Evolutionary conservation across 495 filamentous ascomycete genomes (phyloP).

Genomic region (Penicillium samsonianum): DNA sequence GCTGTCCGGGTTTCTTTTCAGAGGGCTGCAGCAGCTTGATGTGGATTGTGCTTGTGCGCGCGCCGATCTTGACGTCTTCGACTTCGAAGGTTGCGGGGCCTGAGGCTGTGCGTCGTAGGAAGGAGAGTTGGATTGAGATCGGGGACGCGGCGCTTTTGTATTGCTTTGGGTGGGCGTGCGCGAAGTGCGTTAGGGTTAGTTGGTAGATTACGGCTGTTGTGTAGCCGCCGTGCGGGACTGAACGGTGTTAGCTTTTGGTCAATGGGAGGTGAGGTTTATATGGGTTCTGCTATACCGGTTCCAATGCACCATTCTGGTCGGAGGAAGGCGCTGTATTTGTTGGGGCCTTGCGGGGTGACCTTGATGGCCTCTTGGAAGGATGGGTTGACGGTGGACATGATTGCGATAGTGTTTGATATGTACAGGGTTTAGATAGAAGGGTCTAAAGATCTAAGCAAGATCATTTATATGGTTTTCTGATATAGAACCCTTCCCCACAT

Average conservation of each 20-base stretch:
- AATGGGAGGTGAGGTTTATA: neutral
- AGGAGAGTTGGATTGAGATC: conserved; percentile 67
- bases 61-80: conserved; percentile 71
- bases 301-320: conserved; percentile 71
- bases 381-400: conserved; percentile 27
- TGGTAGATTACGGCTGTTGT: conserved; percentile 64
- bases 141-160: conserved; percentile 62
- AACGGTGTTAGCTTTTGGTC: neutral
- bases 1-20: conserved; percentile 23
- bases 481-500: conserved; percentile 1
- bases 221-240: conserved; percentile 85
- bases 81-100: conserved; percentile 66
- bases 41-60: conserved; percentile 69
- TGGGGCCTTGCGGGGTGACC: conserved; percentile 54
- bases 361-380: conserved; percentile 61
- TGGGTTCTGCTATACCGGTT: conserved; percentile 46
- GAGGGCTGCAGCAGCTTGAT: conserved; percentile 58
- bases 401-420: neutral
- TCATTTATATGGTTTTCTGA: neutral
- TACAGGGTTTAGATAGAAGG: neutral
- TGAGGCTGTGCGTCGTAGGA: conserved; percentile 65
- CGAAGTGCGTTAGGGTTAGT: conserved; percentile 63
- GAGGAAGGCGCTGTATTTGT: conserved; percentile 62
- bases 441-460: neutral
- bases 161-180: conserved; percentile 58